A percentile compares a stretch with the other conserved stretches of the same genome.
These are phyloP conservation scores for Saturnispora besseyi DNA, from an alignment of 805 yeast species.

Conservation along the genomic window DNA sequence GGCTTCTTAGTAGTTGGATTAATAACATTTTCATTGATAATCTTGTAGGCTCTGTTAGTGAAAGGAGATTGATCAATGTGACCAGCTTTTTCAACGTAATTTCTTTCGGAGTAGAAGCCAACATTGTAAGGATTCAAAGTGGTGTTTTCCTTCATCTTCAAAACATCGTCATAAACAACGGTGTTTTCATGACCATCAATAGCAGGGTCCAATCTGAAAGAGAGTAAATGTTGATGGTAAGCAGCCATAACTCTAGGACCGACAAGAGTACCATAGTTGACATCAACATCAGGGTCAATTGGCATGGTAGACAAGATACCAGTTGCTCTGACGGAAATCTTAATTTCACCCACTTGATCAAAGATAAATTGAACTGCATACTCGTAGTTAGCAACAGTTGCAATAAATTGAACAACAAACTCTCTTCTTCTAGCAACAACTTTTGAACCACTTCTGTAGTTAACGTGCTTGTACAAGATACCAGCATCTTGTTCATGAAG, in stretches of 20 bases:
- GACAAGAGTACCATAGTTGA: conserved; percentile 59
- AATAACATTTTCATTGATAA: conserved; percentile 63
- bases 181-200: conserved; percentile 74
- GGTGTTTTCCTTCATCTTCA: conserved; percentile 47
- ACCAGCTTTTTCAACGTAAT: conserved; percentile 61
- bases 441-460: conserved; percentile 65
- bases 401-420: conserved; percentile 69
- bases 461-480: conserved; percentile 67
- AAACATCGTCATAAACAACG: conserved; percentile 61
- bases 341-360: conserved; percentile 70
- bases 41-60: conserved; percentile 65
- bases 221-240: conserved; percentile 73
- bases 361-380: conserved; percentile 64
- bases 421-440: conserved; percentile 72
- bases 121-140: conserved; percentile 55
- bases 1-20: conserved; percentile 64
- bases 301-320: conserved; percentile 84
- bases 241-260: conserved; percentile 80
- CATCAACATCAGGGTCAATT: conserved; percentile 55
- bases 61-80: conserved; percentile 65
- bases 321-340: conserved; percentile 75
- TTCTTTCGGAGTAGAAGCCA: conserved; percentile 59
- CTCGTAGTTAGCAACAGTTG: conserved; percentile 81
- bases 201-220: conserved; percentile 76
- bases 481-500: conserved; percentile 78